Evolutionary conservation across 805 yeast genomes (phyloP), one percentile per base, ranked within the genome.

Genomic region (Pichia californica): DNA sequence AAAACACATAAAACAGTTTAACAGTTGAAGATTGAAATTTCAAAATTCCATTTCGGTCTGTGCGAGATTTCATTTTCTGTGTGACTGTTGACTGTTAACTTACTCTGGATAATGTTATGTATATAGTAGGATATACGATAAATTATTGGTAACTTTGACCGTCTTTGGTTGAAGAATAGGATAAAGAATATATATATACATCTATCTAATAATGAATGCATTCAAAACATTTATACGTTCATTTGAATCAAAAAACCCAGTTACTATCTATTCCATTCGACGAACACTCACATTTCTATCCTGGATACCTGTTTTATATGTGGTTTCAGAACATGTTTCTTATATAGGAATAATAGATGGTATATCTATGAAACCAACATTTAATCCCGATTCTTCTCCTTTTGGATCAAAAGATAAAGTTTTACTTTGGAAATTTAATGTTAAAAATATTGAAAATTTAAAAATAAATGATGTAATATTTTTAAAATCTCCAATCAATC

Each of bases 341-440:
- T 88, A 79, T 63, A 72, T 88, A 23, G 85, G 86, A 14, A 76
- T 78, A 61, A 75, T 88, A 15, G 74, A 80, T 35, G 98, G 98
- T 2, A 63, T 73, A 31, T 86, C 95, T 20, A 89, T 89, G 98
- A 71, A 84, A 41, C 97, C 97, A 1, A 77, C 95, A 0, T 74
- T 88, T 55, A 89, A 89, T 61, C 76, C 74, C 18, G 71, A 62
- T 36, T 62, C 63, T 50, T 43, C 50, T 5, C 31, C 43, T n/a
- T 61, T n/a, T 31, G 13, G 30, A 20, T 15, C 67, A 60, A 69
- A 51, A 5, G 88, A 83, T 54, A 73, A 81, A 64, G 88, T 86
- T 1, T 52, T 85, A 3, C 67, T 89, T 15, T 77, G 83, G 74
- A 86, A 85, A 57, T 80, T 68, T 63, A 74, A 76, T 23, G 61